Conservation (phyloP, 2,329 filamentous ascomycete species). For the Monilinia fructigena region DNA sequence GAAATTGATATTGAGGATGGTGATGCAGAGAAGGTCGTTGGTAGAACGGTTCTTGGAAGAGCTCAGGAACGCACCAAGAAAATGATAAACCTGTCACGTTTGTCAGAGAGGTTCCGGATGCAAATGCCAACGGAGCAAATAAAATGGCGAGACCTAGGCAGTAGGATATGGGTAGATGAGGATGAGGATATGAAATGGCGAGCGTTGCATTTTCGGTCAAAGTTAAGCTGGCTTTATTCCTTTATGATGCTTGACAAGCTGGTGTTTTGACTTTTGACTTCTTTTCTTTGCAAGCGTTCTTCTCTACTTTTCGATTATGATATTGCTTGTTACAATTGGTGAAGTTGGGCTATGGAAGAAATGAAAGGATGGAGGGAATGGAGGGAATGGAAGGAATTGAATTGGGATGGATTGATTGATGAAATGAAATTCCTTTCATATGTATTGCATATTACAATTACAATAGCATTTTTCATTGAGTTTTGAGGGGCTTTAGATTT, state of each 20-base stretch:
- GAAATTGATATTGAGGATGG: constrained; percentile 61
- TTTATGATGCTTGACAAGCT: background rate
- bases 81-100: constrained; percentile 42
- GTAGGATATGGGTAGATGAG: background rate
- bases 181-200: background rate
- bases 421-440: background rate
- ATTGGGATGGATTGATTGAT: constrained; percentile 6
- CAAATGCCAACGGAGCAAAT: background rate
- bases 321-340: background rate
- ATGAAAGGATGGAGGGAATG: too few species aligned
- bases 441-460: background rate
- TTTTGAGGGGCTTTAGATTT: constrained; percentile 1
- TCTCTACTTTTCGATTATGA: background rate
- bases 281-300: constrained; percentile 7
- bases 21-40: constrained; percentile 37
- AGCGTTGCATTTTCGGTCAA: background rate
- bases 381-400: too few species aligned
- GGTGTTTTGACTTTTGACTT: background rate
- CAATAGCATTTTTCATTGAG: background rate
- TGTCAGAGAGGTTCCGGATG: constrained; percentile 36
- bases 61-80: constrained; percentile 34
- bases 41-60: constrained; percentile 33
- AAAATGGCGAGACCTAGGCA: background rate
- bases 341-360: too few species aligned
- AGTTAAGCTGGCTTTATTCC: background rate